phyloP scores from a whole-genome alignment of 2,329 filamentous ascomycete species.

The Alternaria brassicicola region DNA sequence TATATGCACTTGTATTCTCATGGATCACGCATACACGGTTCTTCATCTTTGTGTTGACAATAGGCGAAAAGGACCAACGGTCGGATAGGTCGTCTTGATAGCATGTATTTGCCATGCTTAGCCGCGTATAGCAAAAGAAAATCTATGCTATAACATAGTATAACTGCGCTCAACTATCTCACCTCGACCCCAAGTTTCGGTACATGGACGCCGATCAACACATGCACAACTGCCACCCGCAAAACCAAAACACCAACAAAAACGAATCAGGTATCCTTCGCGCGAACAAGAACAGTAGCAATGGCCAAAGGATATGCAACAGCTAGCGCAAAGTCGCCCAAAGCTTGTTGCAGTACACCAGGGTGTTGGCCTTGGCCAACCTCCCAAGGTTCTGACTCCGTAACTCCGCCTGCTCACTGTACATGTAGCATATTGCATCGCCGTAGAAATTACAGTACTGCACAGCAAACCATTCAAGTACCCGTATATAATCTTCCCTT shows the following conservation, averaged over 20 bases:
- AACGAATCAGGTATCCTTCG: slow-evolving; percentile 1
- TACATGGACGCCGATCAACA: neutral
- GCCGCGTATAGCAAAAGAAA: neutral
- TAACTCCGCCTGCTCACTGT: neutral
- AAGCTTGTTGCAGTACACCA: neutral
- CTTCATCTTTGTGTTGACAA: too few relatives aligned
- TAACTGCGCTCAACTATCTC: neutral
- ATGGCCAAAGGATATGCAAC: neutral
- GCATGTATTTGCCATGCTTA: too few relatives aligned
- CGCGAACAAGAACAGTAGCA: neutral
- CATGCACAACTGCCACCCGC: neutral
- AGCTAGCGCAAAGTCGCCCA: neutral
- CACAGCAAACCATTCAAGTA: neutral
- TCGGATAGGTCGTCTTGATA: neutral
- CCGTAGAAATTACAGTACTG: neutral
- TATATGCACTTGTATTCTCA: neutral
- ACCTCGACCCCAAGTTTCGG: neutral
- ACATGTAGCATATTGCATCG: neutral
- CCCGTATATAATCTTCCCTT: neutral
- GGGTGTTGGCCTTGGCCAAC: neutral
- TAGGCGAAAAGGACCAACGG: too few relatives aligned
- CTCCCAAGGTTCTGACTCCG: neutral
- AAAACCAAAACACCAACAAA: neutral
- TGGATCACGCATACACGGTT: too few relatives aligned
- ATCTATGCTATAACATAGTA: neutral